Percentiles rank a stretch among this genome's conserved stretches.
phyloP scores from a whole-genome alignment of 371 early-diverging fungal genomes.

The Rhizopus sp. region DNA sequence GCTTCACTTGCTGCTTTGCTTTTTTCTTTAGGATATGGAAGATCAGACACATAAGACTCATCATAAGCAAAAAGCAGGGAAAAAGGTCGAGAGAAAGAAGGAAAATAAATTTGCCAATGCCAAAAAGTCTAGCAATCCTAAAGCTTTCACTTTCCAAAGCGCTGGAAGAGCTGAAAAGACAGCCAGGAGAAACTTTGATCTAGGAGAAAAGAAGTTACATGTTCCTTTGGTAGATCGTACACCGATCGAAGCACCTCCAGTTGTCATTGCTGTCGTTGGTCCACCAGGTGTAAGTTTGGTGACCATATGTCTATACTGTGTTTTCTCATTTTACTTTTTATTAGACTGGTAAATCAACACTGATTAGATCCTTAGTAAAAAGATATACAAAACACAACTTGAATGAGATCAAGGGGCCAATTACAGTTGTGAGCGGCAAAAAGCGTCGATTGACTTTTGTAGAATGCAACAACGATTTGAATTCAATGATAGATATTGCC shows the following conservation, averaged over 20 bases:
- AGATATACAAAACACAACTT: conserved; percentile 93
- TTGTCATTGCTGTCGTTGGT: conserved; percentile 94
- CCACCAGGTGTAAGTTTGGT: conserved; percentile 80
- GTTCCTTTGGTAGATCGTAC: conserved; percentile 96
- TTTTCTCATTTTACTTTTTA: conserved; percentile 19
- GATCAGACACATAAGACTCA: conserved; percentile 82
- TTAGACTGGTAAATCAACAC: conserved; percentile 91
- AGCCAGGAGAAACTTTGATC: conserved; percentile 84
- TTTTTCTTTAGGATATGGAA: conserved; percentile 36
- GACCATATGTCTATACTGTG: not conserved
- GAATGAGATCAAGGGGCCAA: conserved; percentile 91
- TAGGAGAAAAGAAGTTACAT: conserved; percentile 90
- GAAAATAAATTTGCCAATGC: conserved; percentile 63
- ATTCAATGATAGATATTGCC: conserved; percentile 96
- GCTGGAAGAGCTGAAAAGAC: conserved; percentile 77
- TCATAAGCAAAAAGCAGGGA: conserved; percentile 80
- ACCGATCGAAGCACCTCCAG: conserved; percentile 89
- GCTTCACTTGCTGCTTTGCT: not conserved
- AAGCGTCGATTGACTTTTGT: conserved; percentile 95
- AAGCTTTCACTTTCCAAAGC: conserved; percentile 86
- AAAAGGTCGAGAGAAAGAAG: conserved; percentile 82
- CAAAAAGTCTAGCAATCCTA: conserved; percentile 87
- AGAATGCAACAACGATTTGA: conserved; percentile 95
- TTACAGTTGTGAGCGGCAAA: conserved; percentile 95
- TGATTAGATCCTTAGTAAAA: conserved; percentile 95